Conservation (phyloP, 2,329 filamentous ascomycete species). For the Pseudogymnoascus sp. region DNA sequence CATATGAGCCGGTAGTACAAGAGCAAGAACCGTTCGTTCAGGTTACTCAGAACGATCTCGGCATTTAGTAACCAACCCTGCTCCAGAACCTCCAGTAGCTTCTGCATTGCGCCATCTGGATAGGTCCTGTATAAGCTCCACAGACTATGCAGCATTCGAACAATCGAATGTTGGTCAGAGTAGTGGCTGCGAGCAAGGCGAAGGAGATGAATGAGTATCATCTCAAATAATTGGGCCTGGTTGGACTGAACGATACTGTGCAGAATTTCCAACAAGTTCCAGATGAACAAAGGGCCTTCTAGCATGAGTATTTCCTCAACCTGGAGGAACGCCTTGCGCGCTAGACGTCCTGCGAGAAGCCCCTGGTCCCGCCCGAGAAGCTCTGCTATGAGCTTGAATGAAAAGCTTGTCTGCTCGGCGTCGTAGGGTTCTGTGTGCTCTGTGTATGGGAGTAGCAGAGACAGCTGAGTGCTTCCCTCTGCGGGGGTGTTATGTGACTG, state of each 20-base stretch:
- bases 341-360: conserved; percentile 18
- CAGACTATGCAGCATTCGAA: conserved; percentile 4
- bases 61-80: conserved; percentile 19
- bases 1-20: conserved; percentile 19
- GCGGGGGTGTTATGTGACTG: background rate
- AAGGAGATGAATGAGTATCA: conserved; percentile 15
- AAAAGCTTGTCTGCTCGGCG: conserved; percentile 14
- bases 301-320: conserved; percentile 17
- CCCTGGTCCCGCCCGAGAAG: conserved; percentile 18
- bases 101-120: background rate
- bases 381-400: conserved; percentile 17
- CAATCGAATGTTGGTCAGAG: background rate
- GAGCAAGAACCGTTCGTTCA: conserved; percentile 13
- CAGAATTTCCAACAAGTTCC: conserved; percentile 17
- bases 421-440: background rate
- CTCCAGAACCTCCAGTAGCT: conserved; percentile 12
- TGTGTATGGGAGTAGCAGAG: background rate
- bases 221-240: conserved; percentile 13
- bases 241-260: conserved; percentile 11
- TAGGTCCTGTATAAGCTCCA: background rate
- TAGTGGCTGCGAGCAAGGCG: conserved; percentile 9
- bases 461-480: background rate
- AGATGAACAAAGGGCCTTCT: conserved; percentile 16
- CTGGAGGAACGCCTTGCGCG: conserved; percentile 22
- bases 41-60: conserved; percentile 15